phyloP scores from a whole-genome alignment of 345 rosid species.

The Eucalyptus regnans region DNA sequence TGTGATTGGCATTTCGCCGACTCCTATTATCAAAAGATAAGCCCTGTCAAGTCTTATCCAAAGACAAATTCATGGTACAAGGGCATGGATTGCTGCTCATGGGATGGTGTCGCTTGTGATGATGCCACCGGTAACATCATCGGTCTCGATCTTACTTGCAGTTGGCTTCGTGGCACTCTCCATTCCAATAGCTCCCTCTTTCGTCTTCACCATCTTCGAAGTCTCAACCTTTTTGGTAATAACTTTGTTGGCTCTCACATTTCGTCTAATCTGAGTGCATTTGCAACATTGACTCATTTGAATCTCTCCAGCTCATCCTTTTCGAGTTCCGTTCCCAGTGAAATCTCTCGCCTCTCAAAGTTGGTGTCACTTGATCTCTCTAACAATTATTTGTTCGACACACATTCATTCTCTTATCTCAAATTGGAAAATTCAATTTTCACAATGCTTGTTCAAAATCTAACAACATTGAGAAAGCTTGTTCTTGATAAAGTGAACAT shows the following conservation, averaged over 20 bases:
- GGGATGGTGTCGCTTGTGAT: background rate
- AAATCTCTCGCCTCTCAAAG: background rate
- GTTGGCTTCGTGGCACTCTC: background rate
- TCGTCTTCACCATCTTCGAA: background rate
- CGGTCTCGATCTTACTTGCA: background rate
- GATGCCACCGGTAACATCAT: background rate
- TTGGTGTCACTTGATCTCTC: background rate
- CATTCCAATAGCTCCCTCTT: background rate
- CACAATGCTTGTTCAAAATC: background rate
- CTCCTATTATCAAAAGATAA: fast-evolving
- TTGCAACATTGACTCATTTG: background rate
- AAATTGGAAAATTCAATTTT: background rate
- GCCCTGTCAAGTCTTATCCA: background rate
- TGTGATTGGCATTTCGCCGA: fast-evolving
- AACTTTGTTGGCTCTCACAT: background rate
- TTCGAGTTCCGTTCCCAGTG: fast-evolving
- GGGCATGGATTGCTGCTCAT: background rate
- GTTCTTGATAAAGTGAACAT: fast-evolving
- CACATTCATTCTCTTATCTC: fast-evolving
- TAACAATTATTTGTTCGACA: fast-evolving
- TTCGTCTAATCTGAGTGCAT: background rate
- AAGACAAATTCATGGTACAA: background rate
- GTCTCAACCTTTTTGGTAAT: background rate
- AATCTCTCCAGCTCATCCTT: background rate
- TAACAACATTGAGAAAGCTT: background rate